phyloP scores from a whole-genome alignment of 306 rosid species.

The Casuarina glauca region DNA sequence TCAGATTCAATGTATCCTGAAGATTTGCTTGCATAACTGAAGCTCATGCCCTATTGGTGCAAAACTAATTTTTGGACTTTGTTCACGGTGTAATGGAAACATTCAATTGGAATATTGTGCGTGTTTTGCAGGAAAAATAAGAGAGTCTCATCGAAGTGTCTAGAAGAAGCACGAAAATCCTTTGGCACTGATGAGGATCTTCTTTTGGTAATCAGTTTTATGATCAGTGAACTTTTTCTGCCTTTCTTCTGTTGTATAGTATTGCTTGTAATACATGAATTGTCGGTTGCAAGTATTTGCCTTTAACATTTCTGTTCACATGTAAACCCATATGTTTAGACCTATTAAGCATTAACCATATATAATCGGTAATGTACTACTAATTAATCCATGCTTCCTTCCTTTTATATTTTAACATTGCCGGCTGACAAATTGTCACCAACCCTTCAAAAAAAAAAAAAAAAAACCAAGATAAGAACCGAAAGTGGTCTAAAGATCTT shows the following conservation, averaged over 20 bases:
- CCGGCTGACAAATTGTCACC: neutral
- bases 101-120: constrained; percentile 21
- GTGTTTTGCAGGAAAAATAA: constrained; percentile 62
- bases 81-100: neutral
- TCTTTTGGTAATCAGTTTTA: constrained; percentile 62
- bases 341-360: neutral
- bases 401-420: neutral
- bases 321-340: neutral
- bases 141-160: constrained; percentile 68
- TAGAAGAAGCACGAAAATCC: constrained; percentile 89
- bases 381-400: neutral
- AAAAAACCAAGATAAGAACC: neutral
- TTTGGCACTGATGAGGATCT: constrained; percentile 98
- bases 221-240: constrained; percentile 17
- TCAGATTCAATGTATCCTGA: neutral
- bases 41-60: neutral
- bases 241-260: neutral
- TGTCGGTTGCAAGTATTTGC: neutral
- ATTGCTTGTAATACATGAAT: constrained; percentile 2
- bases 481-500: neutral
- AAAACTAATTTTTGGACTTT: neutral
- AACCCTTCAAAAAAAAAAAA: neutral
- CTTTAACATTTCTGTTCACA: neutral
- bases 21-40: neutral
- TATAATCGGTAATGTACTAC: neutral